phyloP scores from a whole-genome alignment of 2,329 filamentous ascomycete genomes.

The Aspergillus tubingensis region DNA sequence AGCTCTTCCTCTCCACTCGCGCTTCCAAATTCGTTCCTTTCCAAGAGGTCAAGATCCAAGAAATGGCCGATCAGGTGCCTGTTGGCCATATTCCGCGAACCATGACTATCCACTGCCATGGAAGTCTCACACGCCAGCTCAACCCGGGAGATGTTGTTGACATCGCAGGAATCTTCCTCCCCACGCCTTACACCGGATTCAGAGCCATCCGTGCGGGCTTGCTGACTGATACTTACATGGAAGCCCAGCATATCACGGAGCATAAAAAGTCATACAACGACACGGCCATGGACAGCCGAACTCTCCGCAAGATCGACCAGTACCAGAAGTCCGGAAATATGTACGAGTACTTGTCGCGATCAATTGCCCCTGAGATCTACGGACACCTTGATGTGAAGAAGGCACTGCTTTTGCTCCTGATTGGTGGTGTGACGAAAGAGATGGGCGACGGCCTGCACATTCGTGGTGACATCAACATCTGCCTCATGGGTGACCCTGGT shows the following conservation, averaged over 20 bases:
- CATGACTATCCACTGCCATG: constrained; percentile 85
- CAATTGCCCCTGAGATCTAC: constrained; percentile 96
- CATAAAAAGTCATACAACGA: constrained; percentile 99
- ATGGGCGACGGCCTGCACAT: constrained; percentile 99
- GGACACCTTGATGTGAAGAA: constrained; percentile 98
- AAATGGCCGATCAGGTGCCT: constrained; percentile 98
- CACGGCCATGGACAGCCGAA: constrained; percentile 76
- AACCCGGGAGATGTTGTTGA: constrained; percentile 95
- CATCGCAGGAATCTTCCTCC: constrained; percentile 91
- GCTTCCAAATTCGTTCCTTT: constrained; percentile 97
- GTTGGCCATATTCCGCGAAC: constrained; percentile 96
- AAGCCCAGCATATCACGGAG: constrained; percentile 89
- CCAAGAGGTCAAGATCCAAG: constrained; percentile 97
- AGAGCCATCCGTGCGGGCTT: constrained; percentile 93
- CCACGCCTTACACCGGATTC: constrained; percentile 98
- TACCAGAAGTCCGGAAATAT: constrained; percentile 84
- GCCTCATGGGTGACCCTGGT: constrained; percentile 98
- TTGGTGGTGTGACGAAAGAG: constrained; percentile 93
- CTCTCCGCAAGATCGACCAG: constrained; percentile 81
- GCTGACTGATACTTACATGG: constrained; percentile 95
- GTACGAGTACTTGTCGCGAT: constrained; percentile 93
- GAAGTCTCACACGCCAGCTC: constrained; percentile 78
- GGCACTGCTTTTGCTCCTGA: constrained; percentile 88
- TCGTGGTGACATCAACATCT: constrained; percentile 97
- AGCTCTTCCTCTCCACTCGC: constrained; percentile 90